Evolutionary conservation across 208 protist genomes (phyloP).

Genomic region (Trypanosoma vivax): DNA sequence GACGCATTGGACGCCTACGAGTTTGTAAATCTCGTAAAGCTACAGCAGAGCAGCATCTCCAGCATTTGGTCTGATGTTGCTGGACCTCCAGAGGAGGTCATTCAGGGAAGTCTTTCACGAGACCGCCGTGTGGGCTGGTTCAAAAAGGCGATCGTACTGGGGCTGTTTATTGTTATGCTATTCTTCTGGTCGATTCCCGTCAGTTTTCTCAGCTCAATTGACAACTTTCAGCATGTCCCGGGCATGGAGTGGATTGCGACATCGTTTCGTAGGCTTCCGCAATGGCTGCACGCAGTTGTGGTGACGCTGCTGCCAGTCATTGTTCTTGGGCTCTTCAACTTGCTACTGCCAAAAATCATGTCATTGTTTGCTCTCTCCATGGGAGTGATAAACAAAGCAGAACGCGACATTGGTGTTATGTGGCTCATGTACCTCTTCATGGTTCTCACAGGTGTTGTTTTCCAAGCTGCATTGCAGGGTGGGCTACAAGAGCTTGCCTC

Average conservation of each 20-base stretch:
- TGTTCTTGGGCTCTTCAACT: slow-evolving; percentile 65
- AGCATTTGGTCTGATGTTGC: slow-evolving; percentile 50
- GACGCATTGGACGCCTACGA: slow-evolving; percentile 58
- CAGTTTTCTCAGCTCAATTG: slow-evolving; percentile 65
- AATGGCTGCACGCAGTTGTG: slow-evolving; percentile 32
- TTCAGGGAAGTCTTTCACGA: slow-evolving; percentile 49
- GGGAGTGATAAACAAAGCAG: slow-evolving; percentile 56
- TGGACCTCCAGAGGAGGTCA: slow-evolving; percentile 57
- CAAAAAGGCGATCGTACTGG: slow-evolving; percentile 35
- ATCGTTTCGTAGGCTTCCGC: slow-evolving; percentile 29
- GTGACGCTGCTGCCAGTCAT: slow-evolving; percentile 63
- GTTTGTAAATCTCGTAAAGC: slow-evolving; percentile 65
- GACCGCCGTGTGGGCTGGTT: slow-evolving; percentile 35
- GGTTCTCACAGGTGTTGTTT: slow-evolving; percentile 79
- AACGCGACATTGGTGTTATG: slow-evolving; percentile 54
- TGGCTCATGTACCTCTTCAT: slow-evolving; percentile 83
- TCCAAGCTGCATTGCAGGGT: slow-evolving; percentile 78
- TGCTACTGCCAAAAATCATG: slow-evolving; percentile 63
- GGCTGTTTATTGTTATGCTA: slow-evolving; percentile 50
- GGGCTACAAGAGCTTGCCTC: slow-evolving; percentile 41
- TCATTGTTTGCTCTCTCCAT: slow-evolving; percentile 57
- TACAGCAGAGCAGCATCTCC: slow-evolving; percentile 32
- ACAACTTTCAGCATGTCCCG: slow-evolving; percentile 49
- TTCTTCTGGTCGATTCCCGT: slow-evolving; percentile 73
- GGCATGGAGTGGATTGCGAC: slow-evolving; percentile 29